Conservation (phyloP, 305 asterid species). For the Fraxinus baroniana region DNA sequence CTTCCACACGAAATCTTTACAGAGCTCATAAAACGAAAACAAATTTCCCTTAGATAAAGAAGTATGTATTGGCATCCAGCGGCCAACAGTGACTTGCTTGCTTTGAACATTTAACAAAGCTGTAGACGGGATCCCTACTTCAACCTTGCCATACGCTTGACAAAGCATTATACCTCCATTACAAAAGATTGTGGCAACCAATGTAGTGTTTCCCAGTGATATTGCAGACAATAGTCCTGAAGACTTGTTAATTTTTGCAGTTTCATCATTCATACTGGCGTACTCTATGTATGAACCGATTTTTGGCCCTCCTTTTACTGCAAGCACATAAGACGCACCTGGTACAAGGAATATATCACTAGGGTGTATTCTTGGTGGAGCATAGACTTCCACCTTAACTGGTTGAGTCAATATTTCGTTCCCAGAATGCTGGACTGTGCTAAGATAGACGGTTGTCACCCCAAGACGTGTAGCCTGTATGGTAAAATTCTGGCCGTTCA, state of each 20-base stretch:
- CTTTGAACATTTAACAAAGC: constrained; percentile 75
- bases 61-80: constrained; percentile 62
- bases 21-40: constrained; percentile 78
- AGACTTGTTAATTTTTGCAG: constrained; percentile 52
- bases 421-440: constrained; percentile 69
- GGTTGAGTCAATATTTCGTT: constrained; percentile 59
- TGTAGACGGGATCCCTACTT: constrained; percentile 76
- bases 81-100: constrained; percentile 64
- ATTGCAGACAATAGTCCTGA: constrained; percentile 65
- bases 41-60: constrained; percentile 72
- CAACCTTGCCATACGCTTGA: constrained; percentile 59
- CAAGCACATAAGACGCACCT: constrained; percentile 74
- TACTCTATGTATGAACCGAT: constrained; percentile 58
- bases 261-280: constrained; percentile 54
- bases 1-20: constrained; percentile 64
- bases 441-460: constrained; percentile 67
- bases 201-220: constrained; percentile 68
- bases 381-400: constrained; percentile 76
- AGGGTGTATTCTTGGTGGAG: constrained; percentile 73
- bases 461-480: constrained; percentile 63
- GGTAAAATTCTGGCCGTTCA: constrained; percentile 54
- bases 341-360: constrained; percentile 76
- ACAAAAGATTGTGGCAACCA: constrained; percentile 63
- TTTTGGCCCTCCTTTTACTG: constrained; percentile 80
- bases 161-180: constrained; percentile 58